Conservation (phyloP, 2,329 filamentous ascomycete species). For the Niveomyces coronatus region DNA sequence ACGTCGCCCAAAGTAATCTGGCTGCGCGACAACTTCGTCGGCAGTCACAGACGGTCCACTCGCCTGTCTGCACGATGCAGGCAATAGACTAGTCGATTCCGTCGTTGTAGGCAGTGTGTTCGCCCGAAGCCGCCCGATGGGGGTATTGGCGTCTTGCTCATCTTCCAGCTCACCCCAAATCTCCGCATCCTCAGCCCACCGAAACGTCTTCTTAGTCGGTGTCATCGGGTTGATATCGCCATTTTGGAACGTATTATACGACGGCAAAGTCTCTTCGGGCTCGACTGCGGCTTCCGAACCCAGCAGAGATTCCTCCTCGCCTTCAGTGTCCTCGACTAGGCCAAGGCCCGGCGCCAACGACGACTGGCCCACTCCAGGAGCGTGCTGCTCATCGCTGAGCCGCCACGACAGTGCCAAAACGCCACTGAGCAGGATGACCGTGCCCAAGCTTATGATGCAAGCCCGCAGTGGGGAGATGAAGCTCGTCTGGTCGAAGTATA, state of each 20-base stretch:
- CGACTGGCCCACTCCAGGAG: constrained; percentile 51
- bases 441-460: constrained; percentile 75
- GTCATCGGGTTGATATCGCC: constrained; percentile 28
- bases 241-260: constrained; percentile 39
- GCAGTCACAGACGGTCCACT: constrained; percentile 17
- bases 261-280: constrained; percentile 28
- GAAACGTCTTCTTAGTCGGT: constrained; percentile 35
- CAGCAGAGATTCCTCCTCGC: constrained; percentile 47
- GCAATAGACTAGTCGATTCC: constrained; percentile 31
- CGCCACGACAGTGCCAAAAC: constrained; percentile 92
- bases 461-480: constrained; percentile 67
- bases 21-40: constrained; percentile 20
- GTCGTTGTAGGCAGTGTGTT: constrained; percentile 35
- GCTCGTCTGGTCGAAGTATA: constrained; percentile 88
- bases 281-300: constrained; percentile 34
- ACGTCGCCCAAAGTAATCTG: constrained; percentile 21
- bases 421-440: constrained; percentile 72
- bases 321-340: constrained; percentile 59
- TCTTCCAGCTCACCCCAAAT: constrained; percentile 88
- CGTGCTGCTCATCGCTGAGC: constrained; percentile 65
- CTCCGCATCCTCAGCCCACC: constrained; percentile 60
- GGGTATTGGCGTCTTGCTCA: constrained; percentile 39
- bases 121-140: constrained; percentile 33
- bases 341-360: constrained; percentile 74
- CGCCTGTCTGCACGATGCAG: constrained; percentile 21